phyloP scores from a whole-genome alignment of 768 basidiomycete genomes.

The Rhodotorula paludigena region DNA sequence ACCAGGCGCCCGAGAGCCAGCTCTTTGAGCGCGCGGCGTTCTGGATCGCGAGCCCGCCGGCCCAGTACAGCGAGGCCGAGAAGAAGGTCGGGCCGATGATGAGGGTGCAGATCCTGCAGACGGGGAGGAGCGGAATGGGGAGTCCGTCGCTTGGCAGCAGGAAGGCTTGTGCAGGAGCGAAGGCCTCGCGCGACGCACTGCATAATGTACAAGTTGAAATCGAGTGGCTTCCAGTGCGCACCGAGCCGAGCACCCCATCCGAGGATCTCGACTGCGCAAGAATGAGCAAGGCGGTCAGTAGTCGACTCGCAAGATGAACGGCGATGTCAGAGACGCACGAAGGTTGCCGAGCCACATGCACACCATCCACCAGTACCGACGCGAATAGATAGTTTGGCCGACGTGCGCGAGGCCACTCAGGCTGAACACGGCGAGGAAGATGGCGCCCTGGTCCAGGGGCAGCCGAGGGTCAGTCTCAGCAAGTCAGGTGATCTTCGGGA shows the following conservation, averaged over 20 bases:
- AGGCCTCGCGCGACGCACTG: not conserved
- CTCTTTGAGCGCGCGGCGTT: not conserved
- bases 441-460: not conserved
- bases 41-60: conserved; percentile 16
- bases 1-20: conserved; percentile 19
- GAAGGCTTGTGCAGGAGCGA: not conserved
- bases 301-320: too few relatives aligned
- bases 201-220: conserved; percentile 1
- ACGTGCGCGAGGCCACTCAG: conserved; percentile 5
- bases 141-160: not conserved
- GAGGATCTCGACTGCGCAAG: conserved; percentile 2
- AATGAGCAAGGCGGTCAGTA: too few relatives aligned
- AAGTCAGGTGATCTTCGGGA: not conserved
- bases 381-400: not conserved
- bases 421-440: conserved; percentile 14
- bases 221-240: not conserved
- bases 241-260: conserved; percentile 6
- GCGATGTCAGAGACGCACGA: conserved; percentile 3
- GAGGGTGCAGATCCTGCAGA: conserved; percentile 20
- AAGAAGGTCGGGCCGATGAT: conserved; percentile 33
- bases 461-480: not conserved
- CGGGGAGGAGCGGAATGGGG: not conserved
- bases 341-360: conserved; percentile 11
- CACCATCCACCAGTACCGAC: conserved; percentile 23
- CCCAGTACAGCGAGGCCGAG: conserved; percentile 31